A percentile compares a stretch with the other conserved stretches of the same genome.
Conservation (phyloP, 768 basidiomycete genomes). For the Sutorius australiensis region DNA sequence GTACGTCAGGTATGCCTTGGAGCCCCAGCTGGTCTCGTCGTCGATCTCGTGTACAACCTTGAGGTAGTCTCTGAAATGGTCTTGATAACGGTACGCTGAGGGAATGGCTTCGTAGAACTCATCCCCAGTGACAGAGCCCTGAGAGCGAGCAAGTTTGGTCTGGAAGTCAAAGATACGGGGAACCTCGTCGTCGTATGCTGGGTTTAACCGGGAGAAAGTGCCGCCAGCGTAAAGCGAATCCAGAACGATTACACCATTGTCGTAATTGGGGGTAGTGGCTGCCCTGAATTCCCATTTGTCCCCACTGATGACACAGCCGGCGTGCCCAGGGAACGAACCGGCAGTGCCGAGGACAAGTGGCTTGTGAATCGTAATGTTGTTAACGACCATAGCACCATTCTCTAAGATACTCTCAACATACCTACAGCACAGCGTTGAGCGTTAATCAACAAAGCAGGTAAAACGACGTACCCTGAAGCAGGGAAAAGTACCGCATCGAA, state of each 20-base stretch:
- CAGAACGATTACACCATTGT: conserved; percentile 23
- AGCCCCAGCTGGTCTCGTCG: conserved; percentile 25
- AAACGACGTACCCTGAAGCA: conserved; percentile 39
- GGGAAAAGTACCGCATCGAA: conserved; percentile 45
- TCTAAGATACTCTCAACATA: conserved; percentile 32
- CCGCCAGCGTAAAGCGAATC: conserved; percentile 32
- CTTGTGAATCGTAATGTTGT: conserved; percentile 28
- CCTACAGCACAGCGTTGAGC: conserved; percentile 6
- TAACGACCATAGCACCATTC: conserved; percentile 31
- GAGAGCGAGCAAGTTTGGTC: conserved; percentile 18
- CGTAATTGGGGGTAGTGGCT: conserved; percentile 21
- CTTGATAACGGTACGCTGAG: conserved; percentile 19
- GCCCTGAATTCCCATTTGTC: conserved; percentile 31
- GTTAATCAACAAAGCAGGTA: background rate
- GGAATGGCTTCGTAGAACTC: conserved; percentile 20
- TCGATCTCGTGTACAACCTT: conserved; percentile 27
- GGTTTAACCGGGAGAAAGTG: conserved; percentile 25
- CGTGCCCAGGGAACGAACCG: conserved; percentile 17
- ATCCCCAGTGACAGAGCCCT: conserved; percentile 14
- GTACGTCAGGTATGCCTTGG: conserved; percentile 27
- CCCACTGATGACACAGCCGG: conserved; percentile 26
- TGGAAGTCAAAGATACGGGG: conserved; percentile 24
- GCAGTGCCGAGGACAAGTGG: conserved; percentile 24
- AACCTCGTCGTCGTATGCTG: conserved; percentile 21
- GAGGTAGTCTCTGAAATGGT: conserved; percentile 28